These are phyloP conservation scores for Tieghemostelium lacteum DNA, from an alignment of 78 protist species.

Conservation along the genomic window DNA sequence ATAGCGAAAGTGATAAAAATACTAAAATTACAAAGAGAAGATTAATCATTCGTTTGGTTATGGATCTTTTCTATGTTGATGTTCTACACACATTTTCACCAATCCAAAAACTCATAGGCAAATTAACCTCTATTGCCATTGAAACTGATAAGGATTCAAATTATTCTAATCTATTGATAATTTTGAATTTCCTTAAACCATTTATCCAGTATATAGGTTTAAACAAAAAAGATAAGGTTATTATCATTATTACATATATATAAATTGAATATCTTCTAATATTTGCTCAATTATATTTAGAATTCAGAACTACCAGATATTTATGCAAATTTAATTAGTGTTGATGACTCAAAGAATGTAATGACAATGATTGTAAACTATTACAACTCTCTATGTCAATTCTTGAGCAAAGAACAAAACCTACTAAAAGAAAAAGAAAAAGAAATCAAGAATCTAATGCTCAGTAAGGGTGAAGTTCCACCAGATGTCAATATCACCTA, in stretches of 20 bases:
- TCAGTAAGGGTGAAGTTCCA: conserved; percentile 74
- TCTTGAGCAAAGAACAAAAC: too few relatives aligned
- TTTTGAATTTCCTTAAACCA: conserved; percentile 29
- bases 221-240: conserved; percentile 7
- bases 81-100: conserved; percentile 39
- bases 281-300: neutral
- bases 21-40: conserved; percentile 51
- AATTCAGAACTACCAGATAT: conserved; percentile 10
- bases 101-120: conserved; percentile 16
- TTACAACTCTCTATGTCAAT: too few relatives aligned
- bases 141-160: conserved; percentile 55
- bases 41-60: conserved; percentile 16
- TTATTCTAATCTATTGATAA: conserved; percentile 8
- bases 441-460: conserved; percentile 37
- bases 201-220: neutral
- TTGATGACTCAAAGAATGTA: conserved; percentile 6
- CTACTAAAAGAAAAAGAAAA: conserved; percentile 57
- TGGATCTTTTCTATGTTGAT: conserved; percentile 44
- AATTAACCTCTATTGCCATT: neutral
- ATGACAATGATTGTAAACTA: neutral
- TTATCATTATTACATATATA: neutral
- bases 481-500: conserved; percentile 4
- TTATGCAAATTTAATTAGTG: conserved; percentile 9
- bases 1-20: conserved; percentile 29
- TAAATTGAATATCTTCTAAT: neutral